Conservation (phyloP, 1,139 yeast genomes). For the Debaryomycetaceae sp. region DNA sequence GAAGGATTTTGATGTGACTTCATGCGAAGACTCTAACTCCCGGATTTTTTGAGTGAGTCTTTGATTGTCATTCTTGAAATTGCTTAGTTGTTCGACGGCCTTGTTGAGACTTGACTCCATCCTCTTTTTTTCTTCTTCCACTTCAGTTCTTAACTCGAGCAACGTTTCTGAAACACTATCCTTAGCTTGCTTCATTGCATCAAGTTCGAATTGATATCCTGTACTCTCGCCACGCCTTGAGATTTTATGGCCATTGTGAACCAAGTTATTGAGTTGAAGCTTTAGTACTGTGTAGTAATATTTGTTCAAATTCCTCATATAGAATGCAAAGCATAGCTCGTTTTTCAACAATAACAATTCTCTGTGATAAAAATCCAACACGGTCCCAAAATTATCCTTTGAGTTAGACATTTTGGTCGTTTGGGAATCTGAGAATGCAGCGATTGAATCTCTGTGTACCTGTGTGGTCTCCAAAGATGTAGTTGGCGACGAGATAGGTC, state of each 20-base stretch:
- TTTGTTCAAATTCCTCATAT: constrained; percentile 50
- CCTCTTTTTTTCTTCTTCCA: constrained; percentile 4
- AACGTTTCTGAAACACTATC: constrained; percentile 1
- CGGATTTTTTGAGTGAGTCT: not conserved
- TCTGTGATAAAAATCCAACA: constrained; percentile 48
- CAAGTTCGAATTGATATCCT: constrained; percentile 5
- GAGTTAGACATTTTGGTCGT: not conserved
- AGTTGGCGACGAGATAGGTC: constrained; percentile 21
- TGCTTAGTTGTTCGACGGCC: constrained; percentile 2
- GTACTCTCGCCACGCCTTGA: constrained; percentile 5
- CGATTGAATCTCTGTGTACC: constrained; percentile 13
- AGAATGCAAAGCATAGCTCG: constrained; percentile 61
- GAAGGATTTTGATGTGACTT: not conserved
- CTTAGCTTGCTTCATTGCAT: constrained; percentile 4
- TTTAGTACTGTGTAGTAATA: constrained; percentile 40
- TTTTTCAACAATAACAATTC: constrained; percentile 57
- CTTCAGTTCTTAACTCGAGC: constrained; percentile 13
- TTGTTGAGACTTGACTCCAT: not conserved
- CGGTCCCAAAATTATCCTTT: constrained; percentile 17
- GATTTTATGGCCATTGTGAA: constrained; percentile 13
- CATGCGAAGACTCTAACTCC: constrained; percentile 1
- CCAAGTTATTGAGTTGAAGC: constrained; percentile 22
- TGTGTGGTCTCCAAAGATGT: constrained; percentile 22
- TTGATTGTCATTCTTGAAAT: constrained; percentile 16
- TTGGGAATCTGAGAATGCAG: not conserved